Percentiles rank a stretch among this genome's conserved stretches.
These are phyloP conservation scores for Leccinum fibrillosum DNA, from an alignment of 768 basidiomycete species.

Conservation along the genomic window DNA sequence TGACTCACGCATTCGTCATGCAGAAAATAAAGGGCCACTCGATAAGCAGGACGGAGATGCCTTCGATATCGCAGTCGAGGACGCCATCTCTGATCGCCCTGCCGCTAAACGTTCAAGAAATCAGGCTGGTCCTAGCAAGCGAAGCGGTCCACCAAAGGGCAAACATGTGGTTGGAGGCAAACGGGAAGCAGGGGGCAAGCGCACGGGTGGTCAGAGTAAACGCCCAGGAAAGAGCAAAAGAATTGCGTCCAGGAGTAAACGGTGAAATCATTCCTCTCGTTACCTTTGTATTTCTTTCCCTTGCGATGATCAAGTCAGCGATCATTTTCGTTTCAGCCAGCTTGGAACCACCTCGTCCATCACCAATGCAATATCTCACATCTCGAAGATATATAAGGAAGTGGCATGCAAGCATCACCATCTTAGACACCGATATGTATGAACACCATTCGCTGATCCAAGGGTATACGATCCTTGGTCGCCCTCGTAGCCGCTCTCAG, in stretches of 20 bases:
- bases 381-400: neutral
- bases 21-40: conserved; percentile 83
- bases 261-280: conserved; percentile 14
- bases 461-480: conserved; percentile 10
- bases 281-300: conserved; percentile 5
- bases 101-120: conserved; percentile 49
- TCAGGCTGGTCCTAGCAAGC: conserved; percentile 27
- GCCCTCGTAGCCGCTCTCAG: conserved; percentile 9
- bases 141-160: conserved; percentile 32
- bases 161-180: conserved; percentile 38
- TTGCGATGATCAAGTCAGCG: neutral
- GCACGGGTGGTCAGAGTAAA: conserved; percentile 36
- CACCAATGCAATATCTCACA: neutral
- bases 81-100: conserved; percentile 76
- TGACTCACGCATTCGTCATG: conserved; percentile 2
- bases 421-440: conserved; percentile 21
- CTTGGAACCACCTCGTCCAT: neutral
- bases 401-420: neutral
- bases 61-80: conserved; percentile 90
- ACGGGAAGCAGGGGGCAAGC: conserved; percentile 10
- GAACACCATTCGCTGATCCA: conserved; percentile 23
- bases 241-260: conserved; percentile 38
- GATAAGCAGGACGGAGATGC: conserved; percentile 59
- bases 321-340: neutral
- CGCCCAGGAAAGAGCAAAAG: conserved; percentile 62